Evolutionary conservation across 306 rosid genomes (phyloP), one percentile per base, ranked within the genome.

Genomic region (Oxytropis ochrocephala): DNA sequence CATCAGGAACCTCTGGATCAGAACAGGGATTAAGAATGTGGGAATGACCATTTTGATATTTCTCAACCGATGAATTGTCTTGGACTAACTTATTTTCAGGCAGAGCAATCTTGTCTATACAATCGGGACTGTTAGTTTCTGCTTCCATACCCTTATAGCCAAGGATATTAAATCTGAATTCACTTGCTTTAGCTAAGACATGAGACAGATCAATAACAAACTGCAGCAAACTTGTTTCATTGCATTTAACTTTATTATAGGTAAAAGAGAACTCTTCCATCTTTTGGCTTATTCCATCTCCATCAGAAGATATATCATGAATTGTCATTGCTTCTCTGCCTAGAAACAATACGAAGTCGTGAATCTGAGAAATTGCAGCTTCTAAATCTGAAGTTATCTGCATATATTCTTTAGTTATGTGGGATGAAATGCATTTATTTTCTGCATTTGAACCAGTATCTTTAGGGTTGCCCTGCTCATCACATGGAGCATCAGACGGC

Each of bases 81-180:
- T 80, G 89, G 68, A 79, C 79, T 50, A 78, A 79, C 85, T 81
- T 95, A 69, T 91, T 88, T 81, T 95, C 96, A 1, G 96, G 97
- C 78, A 95, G 77, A 55, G 90, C 99, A 64, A 95, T 87, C 85
- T 95, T 95, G 79, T 95, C 99, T 54, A 95, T 95, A 75, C 99
- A 95, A 83, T 95, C 96, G 38, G 99, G 96, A 82, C 97, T 91
- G 68, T 32, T 89, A 27, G 85, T 66, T 83, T 89, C 99, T 7
- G 84, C 77, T 80, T 82, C 95, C 21, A 71, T 61, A 76, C 87
- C 87, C 81, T 80, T 88, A 78, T 85, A 91, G 27, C 96, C 96
- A 64, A 87, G 82, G 77, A 87, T 84, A 71, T 82, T 89, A 73
- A 87, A 84, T 78, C 90, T 89, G 75, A 95, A 93, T n/a, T 83